Evolutionary conservation across 352 stramenopile species (phyloP), one percentile per base, ranked within the genome.

Genomic region (Hyphochytrium catenoides): DNA sequence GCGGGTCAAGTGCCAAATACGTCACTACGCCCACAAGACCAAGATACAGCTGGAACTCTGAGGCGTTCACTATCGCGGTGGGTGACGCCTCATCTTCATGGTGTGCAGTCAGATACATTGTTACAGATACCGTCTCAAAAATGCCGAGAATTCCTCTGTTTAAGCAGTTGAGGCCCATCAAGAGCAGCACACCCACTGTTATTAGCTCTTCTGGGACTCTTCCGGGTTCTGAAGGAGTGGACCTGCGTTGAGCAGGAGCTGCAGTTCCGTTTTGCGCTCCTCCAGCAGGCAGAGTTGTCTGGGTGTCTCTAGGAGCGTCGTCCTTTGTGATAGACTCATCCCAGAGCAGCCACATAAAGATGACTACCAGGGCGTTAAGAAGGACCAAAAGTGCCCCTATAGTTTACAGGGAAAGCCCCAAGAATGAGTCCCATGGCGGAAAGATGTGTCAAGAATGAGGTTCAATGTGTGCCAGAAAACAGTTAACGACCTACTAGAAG

Each of bases 71-170:
- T 15, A 81, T 60, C 4, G 63, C 52, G 7, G 34, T 44, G 9
- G 59, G 49, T 34, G 55, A 71, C 11, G 52, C 39, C 0, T 63
- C 62, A 14, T 71, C 61, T 32, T 59, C 60, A 12, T 59, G 56
- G 18, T 61, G 75, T 19, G 70, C 60, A 37, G 68, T 42, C 22
- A 81, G 44, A 33, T 75, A 77, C 1, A 81, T 33, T 24, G 66
- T 63, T n/a, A 81, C 74, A 43, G 77, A 77, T 22, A 77, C 62
- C 2, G 66, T 79, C 49, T 79, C 66, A 32, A 79, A 79, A 2
- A 79, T 65, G 1, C 62, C 76, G 31, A 79, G 36, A 21, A 79
- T 76, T 16, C 62, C 66, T 14, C 66, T 61, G 2, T 60, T 62
- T 30, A 52, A 65, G 43, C 76, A 73, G 49, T 79, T 79, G 21